phyloP scores from a whole-genome alignment of 768 basidiomycete species.

The Piloderma croceum region DNA sequence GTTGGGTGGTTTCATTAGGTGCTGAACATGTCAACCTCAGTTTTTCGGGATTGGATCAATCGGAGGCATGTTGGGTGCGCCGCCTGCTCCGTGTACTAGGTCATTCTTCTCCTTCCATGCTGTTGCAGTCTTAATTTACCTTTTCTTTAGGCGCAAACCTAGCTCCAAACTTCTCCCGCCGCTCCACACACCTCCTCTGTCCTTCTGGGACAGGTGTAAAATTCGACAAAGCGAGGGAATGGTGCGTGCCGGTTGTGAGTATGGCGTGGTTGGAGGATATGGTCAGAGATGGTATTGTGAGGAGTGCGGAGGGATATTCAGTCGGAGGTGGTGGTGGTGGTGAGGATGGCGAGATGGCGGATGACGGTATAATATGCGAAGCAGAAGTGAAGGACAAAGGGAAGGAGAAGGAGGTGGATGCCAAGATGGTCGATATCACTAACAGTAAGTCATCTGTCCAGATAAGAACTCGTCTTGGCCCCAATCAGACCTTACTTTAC shows the following conservation, averaged over 20 bases:
- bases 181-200: slow-evolving; percentile 78
- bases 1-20: no score
- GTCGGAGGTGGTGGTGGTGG: slow-evolving; percentile 13
- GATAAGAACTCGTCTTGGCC: no score
- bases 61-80: slow-evolving; percentile 59
- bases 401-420: slow-evolving; percentile 26
- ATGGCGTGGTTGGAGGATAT: slow-evolving; percentile 66
- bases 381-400: slow-evolving; percentile 29
- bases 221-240: slow-evolving; percentile 71
- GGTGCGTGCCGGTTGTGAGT: slow-evolving; percentile 70
- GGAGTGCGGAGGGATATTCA: slow-evolving; percentile 28
- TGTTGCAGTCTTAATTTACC: slow-evolving; percentile 1
- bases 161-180: slow-evolving; percentile 54
- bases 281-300: slow-evolving; percentile 46
- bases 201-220: slow-evolving; percentile 66
- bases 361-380: slow-evolving; percentile 1
- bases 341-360: neutral
- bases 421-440: slow-evolving; percentile 30
- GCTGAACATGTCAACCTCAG: slow-evolving; percentile 55
- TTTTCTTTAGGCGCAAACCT: slow-evolving; percentile 44
- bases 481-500: no score
- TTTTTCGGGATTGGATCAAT: slow-evolving; percentile 71
- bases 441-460: slow-evolving; percentile 25
- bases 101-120: neutral
- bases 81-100: slow-evolving; percentile 60